Conservation (phyloP, 2,329 filamentous ascomycete genomes). For the Fusarium buxicola region DNA sequence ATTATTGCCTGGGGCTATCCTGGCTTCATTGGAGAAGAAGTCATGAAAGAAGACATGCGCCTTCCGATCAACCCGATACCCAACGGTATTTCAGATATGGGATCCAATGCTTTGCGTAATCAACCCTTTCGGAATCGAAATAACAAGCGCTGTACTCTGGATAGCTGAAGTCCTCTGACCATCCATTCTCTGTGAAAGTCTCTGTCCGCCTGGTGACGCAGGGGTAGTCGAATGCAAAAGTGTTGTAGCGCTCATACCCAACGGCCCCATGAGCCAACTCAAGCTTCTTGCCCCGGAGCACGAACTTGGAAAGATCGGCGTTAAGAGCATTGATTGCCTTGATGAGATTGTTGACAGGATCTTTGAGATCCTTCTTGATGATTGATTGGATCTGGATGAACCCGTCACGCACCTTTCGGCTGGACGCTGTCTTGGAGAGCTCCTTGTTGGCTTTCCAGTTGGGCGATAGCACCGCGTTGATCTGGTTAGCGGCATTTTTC, state of each 20-base stretch:
- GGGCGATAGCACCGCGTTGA: neutral
- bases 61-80: too few relatives aligned
- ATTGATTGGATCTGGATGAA: conserved; percentile 12
- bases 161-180: neutral
- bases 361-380: conserved; percentile 3
- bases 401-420: conserved; percentile 11
- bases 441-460: conserved; percentile 17
- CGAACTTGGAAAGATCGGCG: conserved; percentile 1
- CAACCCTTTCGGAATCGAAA: neutral
- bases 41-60: too few relatives aligned
- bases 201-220: neutral
- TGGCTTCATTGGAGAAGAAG: too few relatives aligned
- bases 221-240: neutral
- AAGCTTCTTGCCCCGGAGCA: conserved; percentile 1
- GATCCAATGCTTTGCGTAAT: neutral
- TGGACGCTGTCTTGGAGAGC: conserved; percentile 8
- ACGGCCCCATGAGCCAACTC: neutral
- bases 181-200: neutral
- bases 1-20: too few relatives aligned
- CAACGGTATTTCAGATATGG: neutral
- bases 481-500: neutral
- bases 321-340: conserved; percentile 3
- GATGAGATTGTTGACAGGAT: neutral
- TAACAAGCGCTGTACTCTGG: neutral
- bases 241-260: neutral